Conservation (phyloP, 2,329 filamentous ascomycete species). For the Beauveria scarabaeidicola region DNA sequence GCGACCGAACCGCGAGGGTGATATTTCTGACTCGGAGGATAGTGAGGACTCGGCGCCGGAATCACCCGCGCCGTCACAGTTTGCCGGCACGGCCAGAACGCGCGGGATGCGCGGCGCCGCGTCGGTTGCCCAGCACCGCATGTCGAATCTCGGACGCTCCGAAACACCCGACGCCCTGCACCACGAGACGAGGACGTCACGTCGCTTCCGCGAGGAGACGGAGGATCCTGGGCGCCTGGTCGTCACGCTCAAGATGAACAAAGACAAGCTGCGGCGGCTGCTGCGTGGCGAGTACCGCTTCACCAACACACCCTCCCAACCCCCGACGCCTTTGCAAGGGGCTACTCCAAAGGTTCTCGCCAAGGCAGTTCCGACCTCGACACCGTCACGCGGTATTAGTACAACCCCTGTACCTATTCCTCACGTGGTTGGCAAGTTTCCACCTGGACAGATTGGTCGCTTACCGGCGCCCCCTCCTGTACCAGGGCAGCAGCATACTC, state of each 20-base stretch:
- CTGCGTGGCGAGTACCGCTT: slow-evolving; percentile 45
- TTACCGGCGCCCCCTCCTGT: slow-evolving; percentile 58
- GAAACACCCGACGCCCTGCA: slow-evolving; percentile 76
- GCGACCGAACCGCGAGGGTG: slow-evolving; percentile 52
- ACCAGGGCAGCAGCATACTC: slow-evolving; percentile 45
- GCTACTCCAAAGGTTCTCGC: slow-evolving; percentile 22
- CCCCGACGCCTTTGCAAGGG: slow-evolving; percentile 26
- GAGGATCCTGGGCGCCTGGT: slow-evolving; percentile 63
- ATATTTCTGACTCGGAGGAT: slow-evolving; percentile 79
- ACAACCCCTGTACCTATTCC: slow-evolving; percentile 25
- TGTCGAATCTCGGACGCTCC: slow-evolving; percentile 73
- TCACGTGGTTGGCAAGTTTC: slow-evolving; percentile 24
- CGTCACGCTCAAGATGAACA: slow-evolving; percentile 66
- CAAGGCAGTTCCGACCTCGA: slow-evolving; percentile 26
- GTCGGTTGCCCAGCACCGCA: slow-evolving; percentile 75
- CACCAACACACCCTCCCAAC: slow-evolving; percentile 26
- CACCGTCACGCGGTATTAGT: slow-evolving; percentile 27
- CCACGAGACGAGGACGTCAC: slow-evolving; percentile 63
- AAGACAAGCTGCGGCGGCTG: slow-evolving; percentile 61
- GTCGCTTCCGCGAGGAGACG: slow-evolving; percentile 66
- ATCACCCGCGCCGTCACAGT: slow-evolving; percentile 69
- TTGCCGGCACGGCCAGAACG: slow-evolving; percentile 74
- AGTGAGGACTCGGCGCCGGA: slow-evolving; percentile 82
- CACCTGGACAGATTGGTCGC: slow-evolving; percentile 53
- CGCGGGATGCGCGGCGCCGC: slow-evolving; percentile 85